Base-by-base conservation (phyloP, 306 rosid species). In the Pterocarpus macrocarpus region DNA sequence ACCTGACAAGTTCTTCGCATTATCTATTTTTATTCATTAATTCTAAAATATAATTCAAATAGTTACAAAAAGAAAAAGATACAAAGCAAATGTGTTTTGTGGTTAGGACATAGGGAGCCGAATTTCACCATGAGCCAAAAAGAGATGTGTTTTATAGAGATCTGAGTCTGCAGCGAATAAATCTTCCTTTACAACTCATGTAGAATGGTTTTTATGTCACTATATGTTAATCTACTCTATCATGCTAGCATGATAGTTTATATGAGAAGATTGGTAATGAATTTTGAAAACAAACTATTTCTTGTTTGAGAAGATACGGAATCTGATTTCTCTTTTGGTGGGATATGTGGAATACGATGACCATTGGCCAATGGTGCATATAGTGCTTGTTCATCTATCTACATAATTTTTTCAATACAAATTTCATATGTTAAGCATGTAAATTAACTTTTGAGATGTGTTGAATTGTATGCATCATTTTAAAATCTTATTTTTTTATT, bases 1-100 rank as follows among this genome's bases (percentile, higher is more conserved):
- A 58, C 82, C 75, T 78, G 91, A 84, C 91, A 75, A 85, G 47
- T 82, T 86, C 81, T 75, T 74, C 81, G 72, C 80, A 70, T 77
- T 84, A 82, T 53, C 65, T 77, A 7, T 55, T n/a, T 5, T 59
- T 33, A 57, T 64, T 75, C n/a, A 30, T 77, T 65, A 82, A n/a
- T 69, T 70, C 57, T 59, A 67, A 58, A 71, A 71, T 64, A 73
- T 57, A 75, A 79, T 28, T 47, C 75, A 71, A 41, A 56, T 58
- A 52, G 28, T 49, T 58, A 86, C 82, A 80, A 79, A 47, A 76
- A 44, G 77, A 64, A 80, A 80, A 82, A 34, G 73, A 72, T 17
- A 38, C 87, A 71, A 77, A 85, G 57, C 70, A 69, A 67, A 81
- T 82, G 64, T 87, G 87, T 69, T 80, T 64, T 78, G 61, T 55